These are phyloP conservation scores for Nakazawaea anatomiae DNA, from an alignment of 805 yeast species.

Conservation along the genomic window DNA sequence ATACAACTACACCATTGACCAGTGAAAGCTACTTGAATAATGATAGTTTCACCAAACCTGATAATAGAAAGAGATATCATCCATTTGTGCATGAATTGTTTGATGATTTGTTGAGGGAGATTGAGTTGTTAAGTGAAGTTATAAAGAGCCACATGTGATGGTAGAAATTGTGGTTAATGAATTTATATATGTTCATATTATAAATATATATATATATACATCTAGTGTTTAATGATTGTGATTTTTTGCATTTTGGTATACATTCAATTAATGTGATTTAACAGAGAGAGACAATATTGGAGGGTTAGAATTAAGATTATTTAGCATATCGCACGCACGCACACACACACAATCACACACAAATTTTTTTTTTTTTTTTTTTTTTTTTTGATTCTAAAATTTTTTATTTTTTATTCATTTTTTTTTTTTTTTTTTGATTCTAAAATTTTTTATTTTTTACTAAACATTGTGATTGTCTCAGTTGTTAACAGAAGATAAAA, in stretches of 20 bases:
- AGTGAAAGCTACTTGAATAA: conserved; percentile 32
- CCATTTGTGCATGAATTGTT: conserved; percentile 9
- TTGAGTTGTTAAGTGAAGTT: conserved; percentile 12
- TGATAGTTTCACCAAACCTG: conserved; percentile 18
- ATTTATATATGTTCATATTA: neutral
- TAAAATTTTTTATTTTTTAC: no score
- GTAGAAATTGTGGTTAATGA: neutral
- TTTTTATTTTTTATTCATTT: conserved; percentile 1
- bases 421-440: no score
- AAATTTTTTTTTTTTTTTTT: no score
- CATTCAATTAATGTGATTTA: no score
- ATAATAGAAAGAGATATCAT: conserved; percentile 1
- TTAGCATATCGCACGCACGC: neutral
- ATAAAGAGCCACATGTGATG: neutral
- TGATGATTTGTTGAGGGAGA: conserved; percentile 25
- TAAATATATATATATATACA: neutral
- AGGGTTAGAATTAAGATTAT: no score
- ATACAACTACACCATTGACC: conserved; percentile 25
- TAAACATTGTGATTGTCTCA: neutral
- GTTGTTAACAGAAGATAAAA: neutral
- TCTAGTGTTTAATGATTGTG: neutral
- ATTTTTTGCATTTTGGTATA: no score
- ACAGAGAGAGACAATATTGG: no score
- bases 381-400: neutral
- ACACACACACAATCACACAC: neutral